These are phyloP conservation scores for Cladosporium colombiae DNA, from an alignment of 2,329 filamentous ascomycete species.

Conservation along the genomic window DNA sequence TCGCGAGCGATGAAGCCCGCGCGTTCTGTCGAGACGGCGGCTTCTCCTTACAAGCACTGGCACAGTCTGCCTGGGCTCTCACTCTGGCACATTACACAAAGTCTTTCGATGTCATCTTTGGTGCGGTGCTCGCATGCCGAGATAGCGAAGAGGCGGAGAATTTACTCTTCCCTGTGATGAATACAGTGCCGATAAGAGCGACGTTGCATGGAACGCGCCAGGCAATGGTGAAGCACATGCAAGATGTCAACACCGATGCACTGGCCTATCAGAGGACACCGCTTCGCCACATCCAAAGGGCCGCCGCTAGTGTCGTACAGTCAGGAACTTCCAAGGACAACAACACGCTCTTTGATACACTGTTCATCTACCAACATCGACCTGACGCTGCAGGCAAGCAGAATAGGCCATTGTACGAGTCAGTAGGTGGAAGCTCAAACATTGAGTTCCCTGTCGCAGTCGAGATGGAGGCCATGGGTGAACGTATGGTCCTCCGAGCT, in stretches of 20 bases:
- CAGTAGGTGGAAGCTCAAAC: slow-evolving; percentile 63
- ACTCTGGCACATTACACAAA: slow-evolving; percentile 64
- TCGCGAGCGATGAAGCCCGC: slow-evolving; percentile 47
- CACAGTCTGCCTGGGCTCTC: slow-evolving; percentile 74
- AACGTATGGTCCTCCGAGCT: slow-evolving; percentile 66
- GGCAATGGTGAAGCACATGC: slow-evolving; percentile 71
- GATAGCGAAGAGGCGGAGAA: slow-evolving; percentile 68
- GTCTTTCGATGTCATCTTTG: slow-evolving; percentile 76
- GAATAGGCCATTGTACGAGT: slow-evolving; percentile 55
- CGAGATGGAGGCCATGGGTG: slow-evolving; percentile 68
- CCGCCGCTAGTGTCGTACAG: slow-evolving; percentile 39
- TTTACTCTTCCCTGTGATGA: slow-evolving; percentile 87
- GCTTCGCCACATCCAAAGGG: slow-evolving; percentile 64
- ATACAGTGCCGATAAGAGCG: slow-evolving; percentile 75
- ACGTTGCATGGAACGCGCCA: slow-evolving; percentile 68
- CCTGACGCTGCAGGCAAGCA: slow-evolving; percentile 37
- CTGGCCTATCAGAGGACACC: slow-evolving; percentile 76
- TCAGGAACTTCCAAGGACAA: background rate
- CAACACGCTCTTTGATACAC: slow-evolving; percentile 59
- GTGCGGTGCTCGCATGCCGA: slow-evolving; percentile 81
- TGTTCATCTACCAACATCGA: slow-evolving; percentile 67
- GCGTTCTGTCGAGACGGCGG: slow-evolving; percentile 65
- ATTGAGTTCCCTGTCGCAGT: slow-evolving; percentile 82
- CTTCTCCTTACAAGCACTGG: slow-evolving; percentile 74
- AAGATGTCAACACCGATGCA: slow-evolving; percentile 67